Percentiles rank a stretch among this genome's conserved stretches.
Conservation (phyloP, 345 rosid species). For the Limnanthes douglasii region DNA sequence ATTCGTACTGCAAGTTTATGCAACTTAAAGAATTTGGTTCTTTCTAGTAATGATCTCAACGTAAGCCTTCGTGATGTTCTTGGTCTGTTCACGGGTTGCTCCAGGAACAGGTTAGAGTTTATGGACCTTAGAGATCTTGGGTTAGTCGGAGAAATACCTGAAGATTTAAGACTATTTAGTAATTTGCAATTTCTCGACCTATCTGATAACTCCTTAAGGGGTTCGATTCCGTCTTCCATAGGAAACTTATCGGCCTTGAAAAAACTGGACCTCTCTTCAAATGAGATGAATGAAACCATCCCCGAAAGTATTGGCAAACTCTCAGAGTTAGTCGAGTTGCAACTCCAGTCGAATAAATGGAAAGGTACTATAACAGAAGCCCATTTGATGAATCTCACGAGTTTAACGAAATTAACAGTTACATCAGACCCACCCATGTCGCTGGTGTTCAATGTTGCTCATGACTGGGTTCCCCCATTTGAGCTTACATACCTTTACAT, state of each 20-base stretch:
- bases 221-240: slow-evolving; percentile 11
- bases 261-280: slow-evolving; percentile 1
- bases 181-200: slow-evolving; percentile 7
- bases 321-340: slow-evolving; percentile 5
- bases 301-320: slow-evolving; percentile 19
- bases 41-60: slow-evolving; percentile 12
- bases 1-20: slow-evolving; percentile 9
- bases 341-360: slow-evolving; percentile 17
- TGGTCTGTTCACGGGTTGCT: slow-evolving; percentile 5
- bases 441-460: slow-evolving; percentile 13
- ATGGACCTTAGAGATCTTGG: slow-evolving; percentile 9
- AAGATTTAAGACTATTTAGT: slow-evolving; percentile 15
- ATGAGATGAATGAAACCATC: slow-evolving; percentile 11
- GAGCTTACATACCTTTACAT: slow-evolving; percentile 13
- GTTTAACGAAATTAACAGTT: slow-evolving; percentile 8
- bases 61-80: slow-evolving; percentile 12
- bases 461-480: background rate
- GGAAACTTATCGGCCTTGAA: slow-evolving; percentile 10
- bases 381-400: slow-evolving; percentile 14
- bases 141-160: slow-evolving; percentile 16
- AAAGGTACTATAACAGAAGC: slow-evolving; percentile 17
- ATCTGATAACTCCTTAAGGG: slow-evolving; percentile 1
- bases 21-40: slow-evolving; percentile 12
- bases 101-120: slow-evolving; percentile 7
- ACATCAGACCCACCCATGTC: slow-evolving; percentile 10